phyloP scores from a whole-genome alignment of 2,329 filamentous ascomycete genomes.

The Cordyceps pruinosa region DNA sequence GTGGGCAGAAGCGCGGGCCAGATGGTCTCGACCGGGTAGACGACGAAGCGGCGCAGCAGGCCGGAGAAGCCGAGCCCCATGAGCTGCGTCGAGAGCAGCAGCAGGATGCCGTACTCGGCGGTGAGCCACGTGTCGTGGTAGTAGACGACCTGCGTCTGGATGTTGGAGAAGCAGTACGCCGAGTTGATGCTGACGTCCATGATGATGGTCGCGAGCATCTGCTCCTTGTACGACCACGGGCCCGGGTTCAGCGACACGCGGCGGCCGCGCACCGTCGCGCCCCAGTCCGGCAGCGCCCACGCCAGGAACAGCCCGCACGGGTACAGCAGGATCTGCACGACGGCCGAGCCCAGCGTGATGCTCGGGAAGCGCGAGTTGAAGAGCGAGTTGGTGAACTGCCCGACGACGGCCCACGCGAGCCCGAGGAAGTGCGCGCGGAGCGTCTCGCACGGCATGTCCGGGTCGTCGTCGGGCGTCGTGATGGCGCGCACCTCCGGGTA shows the following conservation, averaged over 20 bases:
- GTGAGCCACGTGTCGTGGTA: constrained; percentile 14
- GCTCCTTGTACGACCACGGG: constrained; percentile 34
- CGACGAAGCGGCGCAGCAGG: constrained; percentile 25
- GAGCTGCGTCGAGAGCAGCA: constrained; percentile 26
- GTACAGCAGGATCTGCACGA: constrained; percentile 9
- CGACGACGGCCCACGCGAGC: constrained; percentile 4
- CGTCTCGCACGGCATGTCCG: constrained; percentile 6
- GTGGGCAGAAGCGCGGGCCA: constrained; percentile 23
- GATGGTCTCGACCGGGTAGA: constrained; percentile 8
- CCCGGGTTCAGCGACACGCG: constrained; percentile 30
- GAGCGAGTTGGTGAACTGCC: constrained; percentile 9
- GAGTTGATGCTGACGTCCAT: constrained; percentile 31
- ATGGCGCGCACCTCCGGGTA: constrained; percentile 12
- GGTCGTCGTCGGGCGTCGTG: constrained; percentile 6
- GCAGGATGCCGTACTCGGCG: constrained; percentile 26
- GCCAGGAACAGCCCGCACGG: constrained; percentile 3
- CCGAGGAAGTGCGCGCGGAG: constrained; percentile 7
- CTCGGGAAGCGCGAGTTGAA: constrained; percentile 10
- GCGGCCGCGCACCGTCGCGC: constrained; percentile 4
- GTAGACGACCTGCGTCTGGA: constrained; percentile 26
- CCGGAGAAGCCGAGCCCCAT: constrained; percentile 28
- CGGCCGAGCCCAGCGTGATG: constrained; percentile 3
- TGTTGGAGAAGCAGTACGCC: constrained; percentile 29
- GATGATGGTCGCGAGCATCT: constrained; percentile 33
- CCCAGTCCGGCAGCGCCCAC: constrained; percentile 8